Evolutionary conservation across 2,329 filamentous ascomycete species (phyloP).

Genomic region (Cladosporium sp.): DNA sequence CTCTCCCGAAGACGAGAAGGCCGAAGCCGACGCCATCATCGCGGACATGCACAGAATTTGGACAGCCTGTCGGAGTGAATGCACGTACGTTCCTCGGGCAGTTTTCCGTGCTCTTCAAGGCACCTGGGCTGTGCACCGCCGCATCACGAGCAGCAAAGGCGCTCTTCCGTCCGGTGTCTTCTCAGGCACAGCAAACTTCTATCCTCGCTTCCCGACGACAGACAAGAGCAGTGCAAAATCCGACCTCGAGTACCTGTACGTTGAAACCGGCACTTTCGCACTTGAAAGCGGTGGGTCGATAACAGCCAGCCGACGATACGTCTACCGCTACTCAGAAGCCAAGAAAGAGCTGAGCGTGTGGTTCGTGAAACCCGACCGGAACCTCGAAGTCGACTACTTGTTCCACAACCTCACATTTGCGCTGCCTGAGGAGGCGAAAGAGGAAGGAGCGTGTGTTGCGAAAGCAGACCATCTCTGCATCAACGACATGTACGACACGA

Average conservation of each 20-base stretch:
- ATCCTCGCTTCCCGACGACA: conserved; percentile 25
- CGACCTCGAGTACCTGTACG: conserved; percentile 32
- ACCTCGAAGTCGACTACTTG: conserved; percentile 61
- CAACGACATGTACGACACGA: conserved; percentile 65
- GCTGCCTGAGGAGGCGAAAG: conserved; percentile 32
- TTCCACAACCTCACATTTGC: conserved; percentile 67
- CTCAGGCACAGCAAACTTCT: conserved; percentile 27
- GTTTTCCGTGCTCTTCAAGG: conserved; percentile 31
- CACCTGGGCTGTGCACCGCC: conserved; percentile 26
- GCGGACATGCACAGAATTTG: conserved; percentile 40
- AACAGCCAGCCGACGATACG: conserved; percentile 61
- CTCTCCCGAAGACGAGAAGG: conserved; percentile 26
- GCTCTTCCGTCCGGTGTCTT: conserved; percentile 26
- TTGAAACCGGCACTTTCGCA: conserved; percentile 25
- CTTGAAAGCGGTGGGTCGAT: conserved; percentile 38
- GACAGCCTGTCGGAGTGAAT: conserved; percentile 20
- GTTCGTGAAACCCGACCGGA: conserved; percentile 64
- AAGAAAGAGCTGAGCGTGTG: conserved; percentile 64
- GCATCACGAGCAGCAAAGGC: conserved; percentile 23
- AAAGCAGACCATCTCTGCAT: conserved; percentile 65
- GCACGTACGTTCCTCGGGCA: conserved; percentile 26
- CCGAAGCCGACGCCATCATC: conserved; percentile 43
- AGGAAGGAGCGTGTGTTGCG: conserved; percentile 54
- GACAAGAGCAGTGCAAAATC: conserved; percentile 19
- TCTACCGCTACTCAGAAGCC: conserved; percentile 65